Percentiles rank a stretch among this genome's conserved stretches.
These are phyloP conservation scores for Chlorella vulgaris DNA, from an alignment of 139 green algal species.

Conservation along the genomic window DNA sequence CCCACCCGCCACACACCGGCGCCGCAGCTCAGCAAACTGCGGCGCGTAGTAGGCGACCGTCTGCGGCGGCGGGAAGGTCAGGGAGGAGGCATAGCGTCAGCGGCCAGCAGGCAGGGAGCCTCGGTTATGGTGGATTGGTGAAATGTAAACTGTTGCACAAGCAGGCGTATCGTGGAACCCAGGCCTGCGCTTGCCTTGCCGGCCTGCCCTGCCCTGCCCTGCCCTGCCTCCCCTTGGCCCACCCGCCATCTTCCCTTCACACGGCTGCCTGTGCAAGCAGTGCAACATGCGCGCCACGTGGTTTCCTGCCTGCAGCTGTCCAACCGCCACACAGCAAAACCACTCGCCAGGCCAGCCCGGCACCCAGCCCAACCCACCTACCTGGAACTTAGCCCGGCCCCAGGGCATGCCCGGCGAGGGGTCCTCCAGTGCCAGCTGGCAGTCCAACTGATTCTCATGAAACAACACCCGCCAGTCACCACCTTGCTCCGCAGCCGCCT, in stretches of 20 bases:
- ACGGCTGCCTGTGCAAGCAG: too few relatives aligned
- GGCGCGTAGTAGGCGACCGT: conserved; percentile 83
- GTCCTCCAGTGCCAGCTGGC: conserved; percentile 69
- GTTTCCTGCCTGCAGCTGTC: too few relatives aligned
- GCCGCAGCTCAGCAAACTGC: conserved; percentile 86
- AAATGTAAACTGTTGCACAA: too few relatives aligned
- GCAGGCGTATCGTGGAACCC: too few relatives aligned
- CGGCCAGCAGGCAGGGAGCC: not conserved
- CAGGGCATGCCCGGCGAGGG: conserved; percentile 60
- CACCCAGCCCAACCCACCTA: not conserved
- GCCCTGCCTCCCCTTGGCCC: too few relatives aligned
- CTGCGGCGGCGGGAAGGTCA: not conserved
- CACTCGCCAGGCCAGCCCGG: too few relatives aligned
- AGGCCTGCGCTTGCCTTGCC: too few relatives aligned
- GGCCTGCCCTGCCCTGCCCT: too few relatives aligned
- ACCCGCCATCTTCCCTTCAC: too few relatives aligned
- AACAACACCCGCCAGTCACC: conserved; percentile 52
- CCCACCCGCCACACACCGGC: conserved; percentile 67
- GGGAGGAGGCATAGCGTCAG: not conserved
- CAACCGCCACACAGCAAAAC: too few relatives aligned
- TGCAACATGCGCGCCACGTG: too few relatives aligned
- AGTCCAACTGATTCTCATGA: conserved; percentile 58
- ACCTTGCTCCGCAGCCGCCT: conserved; percentile 16
- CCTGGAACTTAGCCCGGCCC: conserved; percentile 54
- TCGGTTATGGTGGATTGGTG: too few relatives aligned